Evolutionary conservation across 1,139 yeast genomes (phyloP), one percentile per base, ranked within the genome.

Genomic region (Lodderomyces parapsilosis): DNA sequence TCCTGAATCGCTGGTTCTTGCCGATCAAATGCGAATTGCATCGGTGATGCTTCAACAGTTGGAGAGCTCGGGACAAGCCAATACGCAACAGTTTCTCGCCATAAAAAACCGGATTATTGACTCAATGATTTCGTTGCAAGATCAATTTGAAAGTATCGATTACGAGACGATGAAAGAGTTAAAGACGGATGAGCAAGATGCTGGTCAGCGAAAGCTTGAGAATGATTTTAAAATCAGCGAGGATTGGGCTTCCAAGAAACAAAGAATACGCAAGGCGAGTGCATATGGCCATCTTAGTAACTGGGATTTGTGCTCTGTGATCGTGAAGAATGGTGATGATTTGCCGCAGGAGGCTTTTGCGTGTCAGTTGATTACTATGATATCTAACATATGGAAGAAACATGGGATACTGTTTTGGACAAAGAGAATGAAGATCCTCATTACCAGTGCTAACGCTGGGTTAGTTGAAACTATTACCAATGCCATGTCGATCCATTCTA

Each of bases 291-390:
- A 90, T 58, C 62, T 86, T 23, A 86, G 83, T 27, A 87, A 89
- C 59, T 93, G 99, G 99, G 98, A 93, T 48, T 63, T 93, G 32
- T 89, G 93, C 53, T 90, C 97, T 0, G 97, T 91, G 3, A 93
- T 93, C 58, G 96, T 93, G 7, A 93, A 93, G 58, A 91, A 96
- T 40, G 99, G 99, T 24, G 93, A 87, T 56, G 99, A 93, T 62
- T 64, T 93, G 42, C 87, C 96, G 17, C 99, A 93, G 60, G 99
- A 93, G 59, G 97, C 99, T 0, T 90, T 93, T 71, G 99, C 99
- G 0, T 90, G 97, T 52, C 99, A 93, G 59, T 63, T 93, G 31
- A 91, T 93, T 39, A 83, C 86, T 44, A 83, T 96, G 36, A 87
- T 91, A 63, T 84, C 95, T 0, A 81, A 79, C 43, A 82, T 89